phyloP scores from a whole-genome alignment of 176 grass and related monocot species.

The Neostapfia colusana region DNA sequence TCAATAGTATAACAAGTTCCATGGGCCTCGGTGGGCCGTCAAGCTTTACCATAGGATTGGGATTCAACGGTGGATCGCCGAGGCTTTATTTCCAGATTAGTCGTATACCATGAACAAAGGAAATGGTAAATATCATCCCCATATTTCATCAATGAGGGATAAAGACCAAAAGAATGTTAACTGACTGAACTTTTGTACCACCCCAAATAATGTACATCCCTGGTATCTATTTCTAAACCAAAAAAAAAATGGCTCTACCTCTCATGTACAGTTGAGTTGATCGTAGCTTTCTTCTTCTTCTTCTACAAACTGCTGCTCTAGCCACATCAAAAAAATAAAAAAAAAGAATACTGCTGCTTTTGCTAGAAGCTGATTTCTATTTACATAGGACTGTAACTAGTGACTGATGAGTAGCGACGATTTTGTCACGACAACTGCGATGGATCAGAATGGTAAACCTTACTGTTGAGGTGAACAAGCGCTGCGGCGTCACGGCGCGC shows the following conservation, averaged over 20 bases:
- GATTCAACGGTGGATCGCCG: too few relatives aligned
- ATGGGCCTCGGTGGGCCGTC: too few relatives aligned
- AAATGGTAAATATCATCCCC: background rate
- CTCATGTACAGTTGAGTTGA: background rate
- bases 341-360: background rate
- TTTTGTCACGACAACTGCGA: background rate
- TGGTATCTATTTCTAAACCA: background rate
- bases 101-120: background rate
- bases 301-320: background rate
- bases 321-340: background rate
- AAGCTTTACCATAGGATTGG: too few relatives aligned
- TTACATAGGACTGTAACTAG: conserved; percentile 8
- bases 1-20: too few relatives aligned
- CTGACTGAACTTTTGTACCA: background rate
- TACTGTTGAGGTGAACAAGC: conserved; percentile 43
- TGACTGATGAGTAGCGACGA: too few relatives aligned
- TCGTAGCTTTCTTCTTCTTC: background rate
- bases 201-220: too few relatives aligned
- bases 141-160: background rate
- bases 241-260: background rate
- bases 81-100: background rate
- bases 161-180: background rate
- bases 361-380: background rate
- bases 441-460: conserved; percentile 39
- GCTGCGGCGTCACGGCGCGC: conserved; percentile 58